Conservation (phyloP, 306 rosid species). For the Echinosophora koreensis region DNA sequence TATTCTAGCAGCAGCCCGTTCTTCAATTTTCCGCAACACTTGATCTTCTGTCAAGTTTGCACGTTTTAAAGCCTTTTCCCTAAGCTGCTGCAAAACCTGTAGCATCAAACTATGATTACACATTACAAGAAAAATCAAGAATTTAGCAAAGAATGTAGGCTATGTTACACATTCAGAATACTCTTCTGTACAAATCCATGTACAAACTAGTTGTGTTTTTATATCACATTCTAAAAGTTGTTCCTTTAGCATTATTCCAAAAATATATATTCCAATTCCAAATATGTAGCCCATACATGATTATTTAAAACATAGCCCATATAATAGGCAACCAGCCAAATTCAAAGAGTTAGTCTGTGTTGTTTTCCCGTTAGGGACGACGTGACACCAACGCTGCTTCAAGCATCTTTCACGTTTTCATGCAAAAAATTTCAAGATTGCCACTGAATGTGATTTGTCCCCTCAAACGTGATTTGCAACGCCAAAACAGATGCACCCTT, state of each 20-base stretch:
- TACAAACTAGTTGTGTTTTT: not conserved
- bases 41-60: constrained; percentile 79
- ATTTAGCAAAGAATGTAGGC: not conserved
- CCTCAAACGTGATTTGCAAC: too few species aligned
- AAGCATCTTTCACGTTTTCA: too few species aligned
- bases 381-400: too few species aligned
- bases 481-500: too few species aligned
- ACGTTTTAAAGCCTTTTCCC: constrained; percentile 81
- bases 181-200: not conserved
- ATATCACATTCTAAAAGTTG: not conserved
- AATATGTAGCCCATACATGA: not conserved
- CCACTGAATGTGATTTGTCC: too few species aligned
- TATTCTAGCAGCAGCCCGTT: constrained; percentile 75
- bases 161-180: not conserved
- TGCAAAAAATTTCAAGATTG: too few species aligned
- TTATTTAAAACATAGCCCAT: not conserved
- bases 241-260: not conserved
- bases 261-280: not conserved
- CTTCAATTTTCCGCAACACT: constrained; percentile 74
- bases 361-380: too few species aligned
- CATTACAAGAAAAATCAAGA: constrained; percentile 7
- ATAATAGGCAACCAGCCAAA: not conserved
- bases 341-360: not conserved
- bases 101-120: not conserved
- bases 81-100: constrained; percentile 83